Conservation (phyloP, 352 stramenopile genomes). For the Globisporangium nodosum region DNA sequence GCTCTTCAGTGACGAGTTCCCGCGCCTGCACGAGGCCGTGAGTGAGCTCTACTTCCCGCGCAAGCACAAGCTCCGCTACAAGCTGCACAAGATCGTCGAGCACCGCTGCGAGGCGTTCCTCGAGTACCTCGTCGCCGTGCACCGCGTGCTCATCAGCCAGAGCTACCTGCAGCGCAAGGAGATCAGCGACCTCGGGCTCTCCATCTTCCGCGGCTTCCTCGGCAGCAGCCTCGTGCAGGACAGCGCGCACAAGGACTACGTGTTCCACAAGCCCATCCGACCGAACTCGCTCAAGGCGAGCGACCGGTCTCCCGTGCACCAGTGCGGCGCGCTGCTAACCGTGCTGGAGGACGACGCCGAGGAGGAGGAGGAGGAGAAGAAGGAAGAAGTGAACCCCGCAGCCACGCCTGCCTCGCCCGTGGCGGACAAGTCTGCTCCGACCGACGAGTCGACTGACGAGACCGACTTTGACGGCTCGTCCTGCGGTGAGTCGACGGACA, state of each 20-base stretch:
- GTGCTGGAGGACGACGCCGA: constrained; percentile 56
- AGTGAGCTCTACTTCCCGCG: constrained; percentile 66
- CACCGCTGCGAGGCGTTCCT: constrained; percentile 63
- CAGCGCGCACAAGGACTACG: constrained; percentile 48
- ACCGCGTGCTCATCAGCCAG: constrained; percentile 59
- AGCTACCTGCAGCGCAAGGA: constrained; percentile 48
- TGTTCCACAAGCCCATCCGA: constrained; percentile 44
- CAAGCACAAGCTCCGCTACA: constrained; percentile 56
- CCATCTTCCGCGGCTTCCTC: constrained; percentile 64
- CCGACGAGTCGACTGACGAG: constrained; percentile 26
- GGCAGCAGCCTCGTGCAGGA: constrained; percentile 54
- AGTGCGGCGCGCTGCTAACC: constrained; percentile 54
- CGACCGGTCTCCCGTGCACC: constrained; percentile 47
- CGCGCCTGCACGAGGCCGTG: constrained; percentile 31
- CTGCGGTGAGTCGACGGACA: constrained; percentile 31
- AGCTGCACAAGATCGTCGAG: constrained; percentile 46
- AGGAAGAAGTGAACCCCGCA: not conserved
- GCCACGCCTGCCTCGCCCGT: constrained; percentile 3
- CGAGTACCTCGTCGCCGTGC: constrained; percentile 52
- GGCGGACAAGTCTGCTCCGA: constrained; percentile 9
- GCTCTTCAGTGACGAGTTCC: constrained; percentile 45
- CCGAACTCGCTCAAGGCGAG: constrained; percentile 34
- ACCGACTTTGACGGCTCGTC: constrained; percentile 22
- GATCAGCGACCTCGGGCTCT: constrained; percentile 53
- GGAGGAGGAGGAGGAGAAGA: constrained; percentile 18